Percentiles rank a stretch among this genome's conserved stretches.
Conservation (phyloP, 306 rosid species). For the Sesbania bispinosa region DNA sequence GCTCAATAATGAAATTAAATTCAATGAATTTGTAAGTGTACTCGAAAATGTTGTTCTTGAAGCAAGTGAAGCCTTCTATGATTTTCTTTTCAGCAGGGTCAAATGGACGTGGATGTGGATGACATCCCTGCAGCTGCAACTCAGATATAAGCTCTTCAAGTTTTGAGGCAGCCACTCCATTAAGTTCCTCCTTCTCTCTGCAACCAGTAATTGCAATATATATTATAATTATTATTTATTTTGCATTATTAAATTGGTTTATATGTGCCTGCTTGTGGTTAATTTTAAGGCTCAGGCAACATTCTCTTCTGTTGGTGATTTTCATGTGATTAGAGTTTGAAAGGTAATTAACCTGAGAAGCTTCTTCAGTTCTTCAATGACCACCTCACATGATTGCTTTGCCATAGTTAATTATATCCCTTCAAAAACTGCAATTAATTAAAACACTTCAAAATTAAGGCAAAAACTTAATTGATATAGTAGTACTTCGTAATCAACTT, state of each 20-base stretch:
- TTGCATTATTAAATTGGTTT: not conserved
- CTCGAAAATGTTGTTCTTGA: constrained; percentile 46
- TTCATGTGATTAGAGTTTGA: not conserved
- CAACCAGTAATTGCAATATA: not conserved
- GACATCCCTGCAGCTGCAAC: constrained; percentile 5
- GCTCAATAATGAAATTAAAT: not conserved
- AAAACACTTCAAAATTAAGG: not conserved
- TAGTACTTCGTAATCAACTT: not conserved
- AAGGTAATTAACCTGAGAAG: constrained; percentile 43
- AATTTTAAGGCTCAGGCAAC: too few species aligned
- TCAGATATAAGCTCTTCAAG: constrained; percentile 39
- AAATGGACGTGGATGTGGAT: not conserved
- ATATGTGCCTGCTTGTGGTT: not conserved
- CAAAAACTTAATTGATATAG: not conserved
- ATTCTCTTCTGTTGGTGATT: not conserved
- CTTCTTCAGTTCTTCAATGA: constrained; percentile 42
- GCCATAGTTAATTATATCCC: constrained; percentile 30
- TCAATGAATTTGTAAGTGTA: not conserved
- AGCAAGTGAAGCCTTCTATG: constrained; percentile 38
- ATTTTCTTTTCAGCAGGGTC: constrained; percentile 30
- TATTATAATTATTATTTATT: not conserved
- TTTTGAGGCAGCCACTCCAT: constrained; percentile 32
- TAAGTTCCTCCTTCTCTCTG: constrained; percentile 47
- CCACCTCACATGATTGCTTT: constrained; percentile 33
- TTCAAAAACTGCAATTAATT: constrained; percentile 8